Evolutionary conservation across 345 rosid genomes (phyloP).

Genomic region (Garcia nutans): DNA sequence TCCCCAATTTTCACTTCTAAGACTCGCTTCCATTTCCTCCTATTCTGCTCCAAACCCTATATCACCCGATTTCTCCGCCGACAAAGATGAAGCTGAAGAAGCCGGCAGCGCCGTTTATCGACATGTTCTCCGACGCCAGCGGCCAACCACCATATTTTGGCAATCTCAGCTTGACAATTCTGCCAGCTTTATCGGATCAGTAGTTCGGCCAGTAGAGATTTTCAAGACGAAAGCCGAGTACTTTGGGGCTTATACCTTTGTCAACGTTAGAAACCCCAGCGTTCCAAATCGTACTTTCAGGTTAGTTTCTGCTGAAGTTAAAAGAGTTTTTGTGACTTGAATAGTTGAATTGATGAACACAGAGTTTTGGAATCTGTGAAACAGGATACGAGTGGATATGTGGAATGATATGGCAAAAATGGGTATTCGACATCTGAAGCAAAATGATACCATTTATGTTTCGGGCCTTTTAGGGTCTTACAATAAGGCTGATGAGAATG

Average conservation of each 20-base stretch:
- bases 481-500: slow-evolving; percentile 24
- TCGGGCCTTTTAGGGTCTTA: slow-evolving; percentile 48
- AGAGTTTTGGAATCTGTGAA: neutral
- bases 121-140: slow-evolving; percentile 56
- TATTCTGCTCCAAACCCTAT: slow-evolving; percentile 21
- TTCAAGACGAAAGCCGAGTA: slow-evolving; percentile 5
- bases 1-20: slow-evolving; percentile 26
- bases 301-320: slow-evolving; percentile 36
- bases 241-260: slow-evolving; percentile 46
- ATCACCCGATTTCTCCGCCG: slow-evolving; percentile 29
- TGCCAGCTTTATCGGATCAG: slow-evolving; percentile 56
- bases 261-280: slow-evolving; percentile 37
- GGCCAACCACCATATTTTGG: slow-evolving; percentile 46
- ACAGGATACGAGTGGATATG: slow-evolving; percentile 53
- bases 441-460: slow-evolving; percentile 57
- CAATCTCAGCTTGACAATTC: slow-evolving; percentile 39
- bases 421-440: slow-evolving; percentile 53
- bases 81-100: slow-evolving; percentile 30
- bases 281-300: slow-evolving; percentile 37
- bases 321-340: neutral
- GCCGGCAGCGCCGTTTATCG: slow-evolving; percentile 44
- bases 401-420: slow-evolving; percentile 45
- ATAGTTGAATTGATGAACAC: neutral
- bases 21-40: slow-evolving; percentile 19
- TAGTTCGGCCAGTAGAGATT: slow-evolving; percentile 34